Evolutionary conservation across 1,284 basidiomycete species (phyloP), one percentile per base, ranked within the genome.

Genomic region (Fomitopsis schrenkii): DNA sequence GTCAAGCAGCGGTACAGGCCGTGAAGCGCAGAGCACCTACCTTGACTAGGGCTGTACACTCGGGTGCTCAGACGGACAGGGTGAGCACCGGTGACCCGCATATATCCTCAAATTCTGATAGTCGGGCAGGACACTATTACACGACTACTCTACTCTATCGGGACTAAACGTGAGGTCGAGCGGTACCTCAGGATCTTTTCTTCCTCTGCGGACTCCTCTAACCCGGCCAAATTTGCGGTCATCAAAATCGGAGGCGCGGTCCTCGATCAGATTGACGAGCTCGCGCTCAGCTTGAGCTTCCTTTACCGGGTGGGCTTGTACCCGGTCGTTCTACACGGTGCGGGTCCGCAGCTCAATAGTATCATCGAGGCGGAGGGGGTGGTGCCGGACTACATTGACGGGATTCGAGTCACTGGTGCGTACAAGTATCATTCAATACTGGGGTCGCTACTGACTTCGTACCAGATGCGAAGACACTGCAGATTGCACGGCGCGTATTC

Each of bases 171-270:
- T 67, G 95, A 98, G 76, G 95, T 98, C 64, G 95, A 97, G 75
- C 88, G 95, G 67, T 95, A 98, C 79, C 88, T 98, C 54, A 90
- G 95, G 59, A 97, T 98, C 72, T 98, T 98, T 75, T 95, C 94
- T 14, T 89, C 92, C 30, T 89, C 93, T 44, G 92, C 93, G 12
- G 89, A 94, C 70, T 84, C 90, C 1, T 86, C 88, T 19, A 85
- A 92, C 61, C 89, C 90, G 28, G 94, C 94, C 65, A 95, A 93
- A 74, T 96, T 97, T 70, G 94, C 94, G 38, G 94, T 97, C 63
- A 89, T 97, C 80, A 96, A 97, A 77, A 88, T 98, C 68, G 95
- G 95, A 59, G 95, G 95, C 59, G 95, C 94, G 15, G 95, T 98
- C 48, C 82, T 97, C 26, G 91, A 91, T 70, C 85, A 97, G 65